phyloP scores from a whole-genome alignment of 331 rosid species.

The Quercus phellos region DNA sequence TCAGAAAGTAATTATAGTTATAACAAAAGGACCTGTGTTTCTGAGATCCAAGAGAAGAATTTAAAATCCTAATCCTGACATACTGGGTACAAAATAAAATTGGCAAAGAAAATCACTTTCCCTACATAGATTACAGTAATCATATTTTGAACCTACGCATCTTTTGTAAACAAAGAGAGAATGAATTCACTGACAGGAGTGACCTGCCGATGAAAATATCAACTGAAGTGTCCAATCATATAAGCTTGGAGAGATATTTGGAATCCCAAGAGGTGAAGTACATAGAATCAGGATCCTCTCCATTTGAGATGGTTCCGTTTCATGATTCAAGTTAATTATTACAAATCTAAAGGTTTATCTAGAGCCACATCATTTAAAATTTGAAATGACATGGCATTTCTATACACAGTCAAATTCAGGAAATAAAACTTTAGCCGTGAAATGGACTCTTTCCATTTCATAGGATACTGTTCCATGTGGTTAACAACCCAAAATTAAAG shows the following conservation, averaged over 20 bases:
- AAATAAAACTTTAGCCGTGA: no score
- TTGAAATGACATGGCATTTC: no score
- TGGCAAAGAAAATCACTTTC: not conserved
- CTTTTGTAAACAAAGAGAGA: not conserved
- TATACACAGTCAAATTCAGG: no score
- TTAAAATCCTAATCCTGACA: not conserved
- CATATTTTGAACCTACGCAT: no score
- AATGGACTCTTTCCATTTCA: no score
- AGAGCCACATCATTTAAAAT: no score
- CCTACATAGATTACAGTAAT: not conserved
- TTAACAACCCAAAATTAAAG: not conserved
- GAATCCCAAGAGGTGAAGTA: not conserved
- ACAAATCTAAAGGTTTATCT: no score
- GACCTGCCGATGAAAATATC: not conserved
- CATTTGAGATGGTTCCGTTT: no score
- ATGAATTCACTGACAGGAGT: not conserved
- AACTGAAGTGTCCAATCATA: not conserved
- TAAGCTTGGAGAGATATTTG: not conserved
- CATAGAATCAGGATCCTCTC: no score
- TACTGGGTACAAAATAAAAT: not conserved
- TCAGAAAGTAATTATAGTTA: not conserved
- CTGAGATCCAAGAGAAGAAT: conserved; percentile 5
- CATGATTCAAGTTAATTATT: no score
- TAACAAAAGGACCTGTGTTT: not conserved
- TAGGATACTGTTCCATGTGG: no score